Conservation (phyloP, 768 basidiomycete genomes). For the Macrocybe gigantea region DNA sequence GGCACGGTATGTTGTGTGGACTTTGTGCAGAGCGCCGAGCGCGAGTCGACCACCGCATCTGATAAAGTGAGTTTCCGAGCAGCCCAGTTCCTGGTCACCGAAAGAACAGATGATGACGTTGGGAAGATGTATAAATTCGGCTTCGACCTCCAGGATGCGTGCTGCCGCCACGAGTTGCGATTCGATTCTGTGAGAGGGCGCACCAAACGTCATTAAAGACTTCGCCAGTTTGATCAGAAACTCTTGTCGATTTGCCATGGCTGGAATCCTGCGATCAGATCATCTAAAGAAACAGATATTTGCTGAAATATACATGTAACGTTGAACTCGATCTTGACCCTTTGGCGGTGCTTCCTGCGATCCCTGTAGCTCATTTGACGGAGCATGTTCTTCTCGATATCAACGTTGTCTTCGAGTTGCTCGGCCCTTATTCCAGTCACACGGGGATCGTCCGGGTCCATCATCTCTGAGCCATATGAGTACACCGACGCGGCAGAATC, state of each 20-base stretch:
- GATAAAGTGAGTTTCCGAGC: constrained; percentile 85
- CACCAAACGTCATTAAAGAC: constrained; percentile 87
- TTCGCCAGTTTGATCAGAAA: constrained; percentile 84
- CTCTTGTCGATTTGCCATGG: constrained; percentile 74
- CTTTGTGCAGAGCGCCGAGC: constrained; percentile 78
- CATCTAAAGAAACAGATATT: constrained; percentile 1
- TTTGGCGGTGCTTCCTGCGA: constrained; percentile 59
- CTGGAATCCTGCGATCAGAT: constrained; percentile 27
- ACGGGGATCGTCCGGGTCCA: constrained; percentile 71
- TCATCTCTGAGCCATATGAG: constrained; percentile 38
- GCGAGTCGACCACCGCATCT: constrained; percentile 73
- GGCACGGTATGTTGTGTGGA: constrained; percentile 77
- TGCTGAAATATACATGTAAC: constrained; percentile 46
- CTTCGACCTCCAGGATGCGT: constrained; percentile 83
- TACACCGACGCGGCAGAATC: constrained; percentile 40
- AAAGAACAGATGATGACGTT: constrained; percentile 83
- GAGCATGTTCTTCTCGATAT: constrained; percentile 54
- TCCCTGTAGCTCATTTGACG: constrained; percentile 63
- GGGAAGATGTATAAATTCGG: constrained; percentile 86
- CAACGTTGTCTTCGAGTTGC: constrained; percentile 52
- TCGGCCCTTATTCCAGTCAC: constrained; percentile 51
- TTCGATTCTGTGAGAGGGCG: constrained; percentile 91
- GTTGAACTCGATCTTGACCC: constrained; percentile 69
- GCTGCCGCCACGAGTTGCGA: constrained; percentile 87
- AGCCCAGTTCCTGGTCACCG: constrained; percentile 84